phyloP scores from a whole-genome alignment of 306 rosid genomes.

The Quercus agrifolia region DNA sequence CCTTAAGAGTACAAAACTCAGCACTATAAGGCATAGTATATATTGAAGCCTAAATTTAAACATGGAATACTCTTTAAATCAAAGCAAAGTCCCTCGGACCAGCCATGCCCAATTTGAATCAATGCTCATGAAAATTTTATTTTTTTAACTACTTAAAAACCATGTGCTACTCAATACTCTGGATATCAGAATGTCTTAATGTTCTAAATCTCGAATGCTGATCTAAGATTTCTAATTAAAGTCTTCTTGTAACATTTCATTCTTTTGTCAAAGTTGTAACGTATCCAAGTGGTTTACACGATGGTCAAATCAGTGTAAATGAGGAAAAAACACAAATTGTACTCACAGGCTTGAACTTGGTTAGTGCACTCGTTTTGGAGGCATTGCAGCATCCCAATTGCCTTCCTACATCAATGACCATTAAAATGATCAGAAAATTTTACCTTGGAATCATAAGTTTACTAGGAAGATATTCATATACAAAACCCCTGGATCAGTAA shows the following conservation, averaged over 20 bases:
- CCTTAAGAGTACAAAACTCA: not conserved
- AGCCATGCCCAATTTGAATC: not conserved
- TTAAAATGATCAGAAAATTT: not conserved
- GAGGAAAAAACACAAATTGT: not conserved
- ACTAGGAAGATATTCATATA: not conserved
- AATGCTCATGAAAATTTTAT: not conserved
- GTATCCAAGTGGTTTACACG: not conserved
- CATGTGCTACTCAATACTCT: not conserved
- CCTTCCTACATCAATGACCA: constrained; percentile 14
- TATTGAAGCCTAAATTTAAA: not conserved
- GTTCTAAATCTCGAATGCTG: not conserved
- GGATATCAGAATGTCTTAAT: not conserved
- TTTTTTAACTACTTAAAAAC: not conserved
- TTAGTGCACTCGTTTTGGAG: constrained; percentile 23
- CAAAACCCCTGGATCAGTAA: not conserved
- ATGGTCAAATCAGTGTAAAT: not conserved
- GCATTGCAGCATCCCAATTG: constrained; percentile 24
- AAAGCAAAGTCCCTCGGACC: not conserved
- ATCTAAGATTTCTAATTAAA: not conserved
- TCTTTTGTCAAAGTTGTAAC: not conserved
- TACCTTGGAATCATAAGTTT: not conserved
- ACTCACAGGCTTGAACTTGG: constrained; percentile 26
- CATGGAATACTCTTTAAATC: not conserved
- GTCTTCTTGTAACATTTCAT: not conserved
- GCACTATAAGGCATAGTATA: not conserved